Evolutionary conservation across 176 grass and related monocot species (phyloP).

Genomic region (Zizania latifolia): DNA sequence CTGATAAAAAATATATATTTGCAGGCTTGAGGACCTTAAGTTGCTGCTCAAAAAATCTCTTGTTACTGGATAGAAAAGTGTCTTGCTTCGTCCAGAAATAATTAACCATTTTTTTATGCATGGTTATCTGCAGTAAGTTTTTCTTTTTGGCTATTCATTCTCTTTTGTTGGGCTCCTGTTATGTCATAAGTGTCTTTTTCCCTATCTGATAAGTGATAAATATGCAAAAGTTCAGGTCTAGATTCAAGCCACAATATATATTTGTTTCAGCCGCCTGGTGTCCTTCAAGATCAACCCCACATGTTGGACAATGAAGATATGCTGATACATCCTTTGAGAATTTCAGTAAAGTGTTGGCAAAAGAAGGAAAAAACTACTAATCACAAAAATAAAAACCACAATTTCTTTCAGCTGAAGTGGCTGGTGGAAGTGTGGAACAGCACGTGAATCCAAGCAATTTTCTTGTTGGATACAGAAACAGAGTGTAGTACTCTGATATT

Average conservation of each 20-base stretch:
- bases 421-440: too few species aligned
- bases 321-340: constrained; percentile 16
- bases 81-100: constrained; percentile 18
- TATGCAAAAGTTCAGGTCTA: constrained; percentile 20
- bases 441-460: too few species aligned
- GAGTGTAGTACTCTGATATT: too few species aligned
- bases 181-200: neutral
- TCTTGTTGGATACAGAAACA: too few species aligned
- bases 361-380: too few species aligned
- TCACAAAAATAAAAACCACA: too few species aligned
- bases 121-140: constrained; percentile 26
- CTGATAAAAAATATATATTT: too few species aligned
- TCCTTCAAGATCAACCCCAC: constrained; percentile 19
- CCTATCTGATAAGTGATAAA: neutral
- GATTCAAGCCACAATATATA: constrained; percentile 4
- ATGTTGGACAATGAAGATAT: constrained; percentile 2
- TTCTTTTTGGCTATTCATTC: neutral
- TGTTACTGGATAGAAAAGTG: constrained; percentile 43
- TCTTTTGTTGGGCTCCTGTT: neutral
- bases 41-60: constrained; percentile 65
- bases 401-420: too few species aligned
- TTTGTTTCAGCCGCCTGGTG: constrained; percentile 9
- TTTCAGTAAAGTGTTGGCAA: neutral
- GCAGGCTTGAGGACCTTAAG: constrained; percentile 81
- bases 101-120: constrained; percentile 8